phyloP scores from a whole-genome alignment of 2,329 filamentous ascomycete species.

The Fusarium piperis region DNA sequence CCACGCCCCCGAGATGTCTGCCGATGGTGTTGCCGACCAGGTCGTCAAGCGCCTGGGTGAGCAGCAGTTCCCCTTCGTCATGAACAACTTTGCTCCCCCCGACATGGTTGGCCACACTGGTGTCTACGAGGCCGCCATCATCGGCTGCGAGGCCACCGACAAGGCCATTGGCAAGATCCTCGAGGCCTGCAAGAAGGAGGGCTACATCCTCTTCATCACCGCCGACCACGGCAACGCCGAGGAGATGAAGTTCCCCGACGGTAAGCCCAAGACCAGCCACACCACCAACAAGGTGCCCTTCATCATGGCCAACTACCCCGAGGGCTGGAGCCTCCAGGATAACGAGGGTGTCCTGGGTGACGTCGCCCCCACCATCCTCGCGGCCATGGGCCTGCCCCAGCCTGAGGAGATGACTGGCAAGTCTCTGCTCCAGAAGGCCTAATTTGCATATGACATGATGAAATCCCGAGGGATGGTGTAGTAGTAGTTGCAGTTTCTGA shows the following conservation, averaged over 20 bases:
- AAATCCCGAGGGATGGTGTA: constrained; percentile 10
- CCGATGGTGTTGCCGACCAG: constrained; percentile 87
- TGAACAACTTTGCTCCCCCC: constrained; percentile 99
- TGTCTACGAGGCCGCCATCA: constrained; percentile 92
- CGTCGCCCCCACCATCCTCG: constrained; percentile 93
- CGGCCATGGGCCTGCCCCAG: constrained; percentile 88
- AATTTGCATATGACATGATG: constrained; percentile 22
- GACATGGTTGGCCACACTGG: constrained; percentile 99
- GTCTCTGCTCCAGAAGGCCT: constrained; percentile 82
- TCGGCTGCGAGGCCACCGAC: constrained; percentile 87
- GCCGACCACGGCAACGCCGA: constrained; percentile 98
- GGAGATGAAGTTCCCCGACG: constrained; percentile 97
- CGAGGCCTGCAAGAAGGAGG: constrained; percentile 91
- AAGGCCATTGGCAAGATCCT: constrained; percentile 93
- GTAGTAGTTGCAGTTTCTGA: constrained; percentile 22
- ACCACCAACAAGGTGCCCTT: constrained; percentile 98
- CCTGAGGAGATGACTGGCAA: constrained; percentile 92
- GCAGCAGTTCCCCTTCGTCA: constrained; percentile 92
- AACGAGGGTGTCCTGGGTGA: constrained; percentile 92
- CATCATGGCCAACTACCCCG: constrained; percentile 95
- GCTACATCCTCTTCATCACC: constrained; percentile 94
- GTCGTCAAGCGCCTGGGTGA: constrained; percentile 87
- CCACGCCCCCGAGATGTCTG: constrained; percentile 94
- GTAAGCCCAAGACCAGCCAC: constrained; percentile 97
- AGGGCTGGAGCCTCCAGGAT: constrained; percentile 87